Conservation (phyloP, 495 filamentous ascomycete genomes). For the Recurvomyces mirabilis region DNA sequence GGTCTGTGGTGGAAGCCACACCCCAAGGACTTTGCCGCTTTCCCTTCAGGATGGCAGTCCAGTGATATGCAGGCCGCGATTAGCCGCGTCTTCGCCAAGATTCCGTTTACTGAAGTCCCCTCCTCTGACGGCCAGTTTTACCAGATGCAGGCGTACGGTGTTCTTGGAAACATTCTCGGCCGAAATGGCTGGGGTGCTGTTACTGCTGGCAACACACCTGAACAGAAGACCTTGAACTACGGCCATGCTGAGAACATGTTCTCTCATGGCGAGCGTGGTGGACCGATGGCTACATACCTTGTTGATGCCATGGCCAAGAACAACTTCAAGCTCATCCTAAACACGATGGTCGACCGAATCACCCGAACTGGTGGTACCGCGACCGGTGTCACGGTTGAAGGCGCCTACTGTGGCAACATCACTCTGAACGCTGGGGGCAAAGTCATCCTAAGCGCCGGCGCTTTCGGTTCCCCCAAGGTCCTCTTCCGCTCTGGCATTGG, state of each 20-base stretch:
- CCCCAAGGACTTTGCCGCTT: constrained; percentile 56
- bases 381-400: constrained; percentile 27
- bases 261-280: constrained; percentile 51
- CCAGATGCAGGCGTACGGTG: constrained; percentile 51
- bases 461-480: constrained; percentile 60
- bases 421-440: constrained; percentile 43
- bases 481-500: constrained; percentile 36
- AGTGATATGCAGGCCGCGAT: constrained; percentile 47
- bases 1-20: constrained; percentile 47
- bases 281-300: constrained; percentile 64
- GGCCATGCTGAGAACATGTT: constrained; percentile 58
- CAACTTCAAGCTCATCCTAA: constrained; percentile 57
- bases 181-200: neutral
- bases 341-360: constrained; percentile 55
- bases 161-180: neutral
- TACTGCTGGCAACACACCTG: constrained; percentile 42
- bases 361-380: constrained; percentile 48
- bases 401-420: constrained; percentile 29
- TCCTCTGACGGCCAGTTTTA: constrained; percentile 59
- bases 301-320: constrained; percentile 44
- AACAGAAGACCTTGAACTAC: constrained; percentile 55
- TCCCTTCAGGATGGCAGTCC: constrained; percentile 60
- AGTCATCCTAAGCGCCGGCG: constrained; percentile 59
- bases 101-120: constrained; percentile 56
- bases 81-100: constrained; percentile 50